Evolutionary conservation across 2,329 filamentous ascomycete species (phyloP).

Genomic region (Pseudogymnoascus destructans): DNA sequence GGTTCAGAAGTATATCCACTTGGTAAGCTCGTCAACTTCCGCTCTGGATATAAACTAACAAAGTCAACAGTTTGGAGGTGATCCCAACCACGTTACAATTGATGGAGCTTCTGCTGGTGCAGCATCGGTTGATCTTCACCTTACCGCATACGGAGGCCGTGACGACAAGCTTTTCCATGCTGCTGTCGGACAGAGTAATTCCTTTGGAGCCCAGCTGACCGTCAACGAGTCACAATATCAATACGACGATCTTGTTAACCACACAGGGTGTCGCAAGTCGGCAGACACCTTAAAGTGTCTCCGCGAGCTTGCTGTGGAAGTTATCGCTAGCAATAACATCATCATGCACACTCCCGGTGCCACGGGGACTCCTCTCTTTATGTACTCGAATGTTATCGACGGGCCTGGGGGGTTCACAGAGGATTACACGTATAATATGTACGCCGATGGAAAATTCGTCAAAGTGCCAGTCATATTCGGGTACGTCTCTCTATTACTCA

Average conservation of each 20-base stretch:
- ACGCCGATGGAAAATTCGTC: constrained; percentile 37
- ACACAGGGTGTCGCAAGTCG: constrained; percentile 16
- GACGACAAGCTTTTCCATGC: background rate
- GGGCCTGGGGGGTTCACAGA: constrained; percentile 32
- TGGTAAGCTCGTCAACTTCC: constrained; percentile 20
- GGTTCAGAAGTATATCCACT: constrained; percentile 36
- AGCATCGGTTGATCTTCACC: constrained; percentile 13
- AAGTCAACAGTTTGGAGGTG: background rate
- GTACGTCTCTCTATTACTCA: constrained; percentile 12
- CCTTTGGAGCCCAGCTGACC: background rate
- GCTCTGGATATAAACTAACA: background rate
- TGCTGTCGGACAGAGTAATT: background rate
- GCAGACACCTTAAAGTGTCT: constrained; percentile 34
- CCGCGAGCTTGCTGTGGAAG: constrained; percentile 29
- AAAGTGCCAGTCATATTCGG: constrained; percentile 40
- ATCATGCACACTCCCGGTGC: constrained; percentile 28
- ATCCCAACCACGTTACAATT: background rate
- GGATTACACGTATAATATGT: constrained; percentile 37
- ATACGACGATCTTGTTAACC: background rate
- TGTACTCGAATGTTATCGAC: constrained; percentile 43
- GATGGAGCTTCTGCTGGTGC: constrained; percentile 1
- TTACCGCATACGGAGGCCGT: background rate
- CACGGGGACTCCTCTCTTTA: constrained; percentile 32
- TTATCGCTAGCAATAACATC: constrained; percentile 32
- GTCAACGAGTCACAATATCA: background rate